These are phyloP conservation scores for Cucurbita maxima DNA, from an alignment of 306 rosid genomes.

Conservation along the genomic window DNA sequence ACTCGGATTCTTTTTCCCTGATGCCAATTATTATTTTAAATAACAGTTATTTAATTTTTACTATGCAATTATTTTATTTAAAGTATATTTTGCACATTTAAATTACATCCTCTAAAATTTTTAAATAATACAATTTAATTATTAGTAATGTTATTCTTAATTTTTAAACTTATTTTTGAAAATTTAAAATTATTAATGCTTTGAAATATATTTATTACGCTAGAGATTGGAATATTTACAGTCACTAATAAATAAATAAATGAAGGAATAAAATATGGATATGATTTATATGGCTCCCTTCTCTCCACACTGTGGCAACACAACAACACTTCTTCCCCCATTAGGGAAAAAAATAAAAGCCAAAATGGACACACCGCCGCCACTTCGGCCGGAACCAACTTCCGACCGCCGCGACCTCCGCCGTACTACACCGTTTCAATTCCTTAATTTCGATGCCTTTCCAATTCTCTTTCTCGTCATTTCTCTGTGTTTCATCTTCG, in stretches of 20 bases:
- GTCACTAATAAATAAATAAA: neutral
- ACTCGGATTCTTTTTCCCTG: no score
- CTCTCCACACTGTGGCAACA: neutral
- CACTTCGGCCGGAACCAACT: conserved; percentile 29
- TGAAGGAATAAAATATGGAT: neutral
- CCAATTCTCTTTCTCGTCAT: conserved; percentile 23
- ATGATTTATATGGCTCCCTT: conserved; percentile 5
- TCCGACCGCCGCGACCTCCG: conserved; percentile 9
- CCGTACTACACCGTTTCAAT: conserved; percentile 26
- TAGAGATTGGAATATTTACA: neutral
- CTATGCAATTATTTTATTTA: no score
- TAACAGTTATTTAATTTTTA: no score
- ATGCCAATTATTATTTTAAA: no score
- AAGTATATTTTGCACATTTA: no score
- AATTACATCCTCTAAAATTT: no score
- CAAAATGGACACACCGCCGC: conserved; percentile 31
- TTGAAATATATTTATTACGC: neutral
- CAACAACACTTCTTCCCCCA: neutral
- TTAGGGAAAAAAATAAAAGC: neutral
- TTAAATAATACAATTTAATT: no score
- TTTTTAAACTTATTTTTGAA: no score
- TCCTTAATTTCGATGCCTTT: conserved; percentile 31
- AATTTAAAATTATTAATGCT: no score
- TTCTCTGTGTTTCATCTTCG: conserved; percentile 30
- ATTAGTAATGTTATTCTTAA: no score